Conservation (phyloP, 1,284 basidiomycete genomes). For the Schizopora paradoxa region DNA sequence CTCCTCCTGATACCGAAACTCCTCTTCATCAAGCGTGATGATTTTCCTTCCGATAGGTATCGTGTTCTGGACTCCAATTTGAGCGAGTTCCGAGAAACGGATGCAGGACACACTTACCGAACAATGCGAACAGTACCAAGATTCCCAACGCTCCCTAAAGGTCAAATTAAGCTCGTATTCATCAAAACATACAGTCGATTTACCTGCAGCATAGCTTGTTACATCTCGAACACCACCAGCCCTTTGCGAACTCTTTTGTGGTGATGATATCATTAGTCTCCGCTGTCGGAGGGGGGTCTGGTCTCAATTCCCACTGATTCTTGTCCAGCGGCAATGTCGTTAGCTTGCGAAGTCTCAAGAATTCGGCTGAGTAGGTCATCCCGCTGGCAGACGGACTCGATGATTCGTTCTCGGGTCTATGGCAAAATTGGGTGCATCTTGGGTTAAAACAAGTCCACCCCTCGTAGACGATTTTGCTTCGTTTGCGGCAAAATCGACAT, state of each 20-base stretch:
- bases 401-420: constrained; percentile 25
- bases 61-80: not conserved
- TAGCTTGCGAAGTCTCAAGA: constrained; percentile 25
- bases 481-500: constrained; percentile 31
- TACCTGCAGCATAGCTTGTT: constrained; percentile 70
- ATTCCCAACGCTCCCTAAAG: constrained; percentile 63
- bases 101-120: constrained; percentile 30
- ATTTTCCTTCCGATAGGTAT: not conserved
- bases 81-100: not conserved
- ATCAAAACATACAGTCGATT: constrained; percentile 18
- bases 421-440: constrained; percentile 53
- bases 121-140: constrained; percentile 61
- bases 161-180: constrained; percentile 11
- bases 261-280: constrained; percentile 31
- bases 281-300: constrained; percentile 30
- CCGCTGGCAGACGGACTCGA: constrained; percentile 28
- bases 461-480: constrained; percentile 50
- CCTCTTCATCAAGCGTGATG: not conserved
- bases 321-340: no score
- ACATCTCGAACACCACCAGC: constrained; percentile 62
- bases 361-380: not conserved
- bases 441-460: constrained; percentile 62
- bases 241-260: constrained; percentile 54
- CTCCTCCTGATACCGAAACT: constrained; percentile 12
- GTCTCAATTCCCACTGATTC: constrained; percentile 26